Percentiles rank a stretch among this genome's conserved stretches.
phyloP scores from a whole-genome alignment of 1,284 basidiomycete species.

The Bjerkandera adusta region DNA sequence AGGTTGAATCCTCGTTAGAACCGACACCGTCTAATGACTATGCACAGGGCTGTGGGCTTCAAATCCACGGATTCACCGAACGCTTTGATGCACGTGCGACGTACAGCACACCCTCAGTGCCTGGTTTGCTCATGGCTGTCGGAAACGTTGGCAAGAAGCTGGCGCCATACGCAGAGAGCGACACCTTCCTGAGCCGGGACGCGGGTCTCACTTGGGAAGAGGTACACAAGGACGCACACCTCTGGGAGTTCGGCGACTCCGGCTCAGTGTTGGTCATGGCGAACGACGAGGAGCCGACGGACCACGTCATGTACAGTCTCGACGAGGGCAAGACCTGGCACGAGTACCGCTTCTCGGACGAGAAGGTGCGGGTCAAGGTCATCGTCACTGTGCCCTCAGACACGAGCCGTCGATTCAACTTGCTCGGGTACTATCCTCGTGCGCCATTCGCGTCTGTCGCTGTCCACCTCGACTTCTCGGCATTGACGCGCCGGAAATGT shows the following conservation, averaged over 20 bases:
- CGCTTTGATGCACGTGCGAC: conserved; percentile 88
- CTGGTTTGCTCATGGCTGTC: conserved; percentile 93
- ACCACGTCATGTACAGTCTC: conserved; percentile 85
- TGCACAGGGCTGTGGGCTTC: conserved; percentile 75
- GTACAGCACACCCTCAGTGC: conserved; percentile 88
- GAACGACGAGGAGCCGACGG: conserved; percentile 93
- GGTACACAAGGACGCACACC: conserved; percentile 95
- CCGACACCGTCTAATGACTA: neutral
- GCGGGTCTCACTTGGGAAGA: conserved; percentile 99
- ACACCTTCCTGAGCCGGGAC: conserved; percentile 96
- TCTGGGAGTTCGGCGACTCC: conserved; percentile 98
- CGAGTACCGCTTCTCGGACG: conserved; percentile 80
- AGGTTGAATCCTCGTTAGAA: conserved; percentile 25
- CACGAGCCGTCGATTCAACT: conserved; percentile 88
- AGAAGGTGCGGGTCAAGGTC: conserved; percentile 71
- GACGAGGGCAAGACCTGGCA: conserved; percentile 89
- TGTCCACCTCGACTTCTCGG: conserved; percentile 88
- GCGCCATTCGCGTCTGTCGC: conserved; percentile 56
- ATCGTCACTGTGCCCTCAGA: conserved; percentile 92
- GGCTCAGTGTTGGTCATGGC: conserved; percentile 92
- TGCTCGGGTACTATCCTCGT: conserved; percentile 69
- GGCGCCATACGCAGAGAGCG: conserved; percentile 81
- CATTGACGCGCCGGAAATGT: conserved; percentile 78
- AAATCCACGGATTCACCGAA: conserved; percentile 96
- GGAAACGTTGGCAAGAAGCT: conserved; percentile 94